Evolutionary conservation across 345 rosid genomes (phyloP).

Genomic region (Eucalyptus leucophloia): DNA sequence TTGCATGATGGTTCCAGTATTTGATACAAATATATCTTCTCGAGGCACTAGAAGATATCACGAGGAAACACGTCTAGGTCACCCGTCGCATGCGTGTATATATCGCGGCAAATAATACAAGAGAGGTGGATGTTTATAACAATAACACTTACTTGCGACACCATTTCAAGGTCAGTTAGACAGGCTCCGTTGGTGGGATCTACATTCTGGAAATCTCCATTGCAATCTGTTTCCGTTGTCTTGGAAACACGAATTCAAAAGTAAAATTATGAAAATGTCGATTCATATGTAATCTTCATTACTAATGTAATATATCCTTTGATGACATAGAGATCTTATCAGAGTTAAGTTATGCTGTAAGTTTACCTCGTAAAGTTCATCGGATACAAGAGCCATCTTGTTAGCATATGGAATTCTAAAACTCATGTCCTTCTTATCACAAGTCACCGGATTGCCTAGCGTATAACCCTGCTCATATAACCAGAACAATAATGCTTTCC

Average conservation of each 20-base stretch:
- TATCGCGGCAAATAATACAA: not conserved
- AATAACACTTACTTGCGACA: not conserved
- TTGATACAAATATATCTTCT: not conserved
- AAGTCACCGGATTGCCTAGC: constrained; percentile 27
- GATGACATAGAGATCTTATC: not conserved
- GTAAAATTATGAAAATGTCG: not conserved
- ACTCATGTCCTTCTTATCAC: constrained; percentile 1
- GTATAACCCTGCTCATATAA: constrained; percentile 24
- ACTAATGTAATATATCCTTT: not conserved
- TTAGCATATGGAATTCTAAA: constrained; percentile 18
- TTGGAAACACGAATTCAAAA: not conserved
- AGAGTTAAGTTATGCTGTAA: not conserved
- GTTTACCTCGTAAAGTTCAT: constrained; percentile 39
- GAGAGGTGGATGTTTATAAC: not conserved
- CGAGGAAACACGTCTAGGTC: accelerated
- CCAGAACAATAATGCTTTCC: not conserved
- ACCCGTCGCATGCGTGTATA: not conserved
- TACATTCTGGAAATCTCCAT: constrained; percentile 1
- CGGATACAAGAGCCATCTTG: constrained; percentile 39
- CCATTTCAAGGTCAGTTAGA: not conserved
- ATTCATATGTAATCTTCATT: not conserved
- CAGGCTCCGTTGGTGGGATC: not conserved
- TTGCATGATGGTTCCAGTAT: constrained; percentile 1
- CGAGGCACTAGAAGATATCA: not conserved
- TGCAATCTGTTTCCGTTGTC: not conserved